Evolutionary conservation across 352 stramenopile genomes (phyloP).

Genomic region (Thalassiosira allenii): DNA sequence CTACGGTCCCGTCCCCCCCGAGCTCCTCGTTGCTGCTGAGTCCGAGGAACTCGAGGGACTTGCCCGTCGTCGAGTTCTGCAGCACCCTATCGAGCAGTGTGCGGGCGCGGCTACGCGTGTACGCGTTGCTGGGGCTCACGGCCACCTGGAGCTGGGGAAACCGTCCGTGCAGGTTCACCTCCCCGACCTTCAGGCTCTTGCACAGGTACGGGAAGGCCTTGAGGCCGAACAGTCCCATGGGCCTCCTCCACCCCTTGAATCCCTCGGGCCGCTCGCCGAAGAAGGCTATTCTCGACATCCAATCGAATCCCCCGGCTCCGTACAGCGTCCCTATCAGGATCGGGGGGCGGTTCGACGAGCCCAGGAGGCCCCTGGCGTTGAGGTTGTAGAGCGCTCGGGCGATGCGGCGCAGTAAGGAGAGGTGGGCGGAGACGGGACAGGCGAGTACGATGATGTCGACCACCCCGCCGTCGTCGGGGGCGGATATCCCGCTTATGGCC

Average conservation of each 20-base stretch:
- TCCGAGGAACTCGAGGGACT: constrained; percentile 63
- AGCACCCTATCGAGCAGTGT: constrained; percentile 56
- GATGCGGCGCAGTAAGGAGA: constrained; percentile 51
- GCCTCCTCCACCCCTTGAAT: constrained; percentile 54
- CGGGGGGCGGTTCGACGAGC: constrained; percentile 21
- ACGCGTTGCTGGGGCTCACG: constrained; percentile 38
- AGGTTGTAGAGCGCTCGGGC: constrained; percentile 58
- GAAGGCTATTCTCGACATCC: constrained; percentile 62
- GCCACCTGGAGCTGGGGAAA: constrained; percentile 63
- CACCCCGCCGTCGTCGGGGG: constrained; percentile 49
- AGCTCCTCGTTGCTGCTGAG: constrained; percentile 44
- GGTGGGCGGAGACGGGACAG: constrained; percentile 59
- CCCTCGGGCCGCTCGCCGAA: constrained; percentile 33
- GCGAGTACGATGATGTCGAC: constrained; percentile 59
- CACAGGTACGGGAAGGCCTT: constrained; percentile 66
- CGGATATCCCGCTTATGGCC: constrained; percentile 47
- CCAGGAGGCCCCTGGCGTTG: constrained; percentile 36
- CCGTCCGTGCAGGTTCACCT: constrained; percentile 56
- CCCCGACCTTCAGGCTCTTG: constrained; percentile 51
- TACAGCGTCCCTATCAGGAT: constrained; percentile 61
- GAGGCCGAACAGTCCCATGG: constrained; percentile 51
- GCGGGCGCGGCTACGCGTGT: constrained; percentile 22
- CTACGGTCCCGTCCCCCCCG: constrained; percentile 55
- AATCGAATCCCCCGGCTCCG: constrained; percentile 64
- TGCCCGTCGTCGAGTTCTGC: constrained; percentile 56